Base-by-base conservation (phyloP, 2,329 filamentous ascomycete genomes). In the Tolypocladium ophioglossoides region DNA sequence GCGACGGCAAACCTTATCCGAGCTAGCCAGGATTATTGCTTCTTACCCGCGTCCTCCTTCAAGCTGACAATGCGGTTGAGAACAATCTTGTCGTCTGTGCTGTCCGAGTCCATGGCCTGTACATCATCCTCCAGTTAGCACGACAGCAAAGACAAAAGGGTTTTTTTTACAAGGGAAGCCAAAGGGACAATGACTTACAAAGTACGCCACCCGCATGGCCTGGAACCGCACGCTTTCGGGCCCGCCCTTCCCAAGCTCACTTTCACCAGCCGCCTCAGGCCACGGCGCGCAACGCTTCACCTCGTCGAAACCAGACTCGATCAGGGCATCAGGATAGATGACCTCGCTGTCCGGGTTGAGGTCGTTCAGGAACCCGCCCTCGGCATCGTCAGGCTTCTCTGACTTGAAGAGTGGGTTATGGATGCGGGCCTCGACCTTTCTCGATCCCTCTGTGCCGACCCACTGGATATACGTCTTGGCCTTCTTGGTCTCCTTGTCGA, bases 61-160 rank as follows among this genome's bases (percentile, higher is more conserved):
- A 96, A 71, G 50, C 87, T 89, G 24, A 97, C 91, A 64, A 97
- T 96, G 52, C 90, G 81, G 73, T 97, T 97, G 34, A 97, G 73
- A 50, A 97, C 82, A 59, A 95, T 77, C 69, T 86, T 89, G n/a
- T 89, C 87, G 35, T 83, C 81, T 0, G 83, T 87, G 56, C 84
- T 88, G 63, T 95, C 90, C 51, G 79, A 82, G 67, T 96, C 91
- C 68, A 95, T 77, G 57, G 75, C 84, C 84, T 78, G 20, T 5
- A 20, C 3, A n/a, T 3, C 32, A 38, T 20, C 39, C 65, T 57
- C 50, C 24, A 39, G 47, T 47, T 34, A 39, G 34, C 35, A 41
- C 9, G 24, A 22, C 27, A 34, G 35, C 27, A 48, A 4, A 16
- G 11, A 16, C 18, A 18, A 3, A 22, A 22, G 18, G 20, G 27